phyloP scores from a whole-genome alignment of 73 alveolate species.

The Halteria grandinella region DNA sequence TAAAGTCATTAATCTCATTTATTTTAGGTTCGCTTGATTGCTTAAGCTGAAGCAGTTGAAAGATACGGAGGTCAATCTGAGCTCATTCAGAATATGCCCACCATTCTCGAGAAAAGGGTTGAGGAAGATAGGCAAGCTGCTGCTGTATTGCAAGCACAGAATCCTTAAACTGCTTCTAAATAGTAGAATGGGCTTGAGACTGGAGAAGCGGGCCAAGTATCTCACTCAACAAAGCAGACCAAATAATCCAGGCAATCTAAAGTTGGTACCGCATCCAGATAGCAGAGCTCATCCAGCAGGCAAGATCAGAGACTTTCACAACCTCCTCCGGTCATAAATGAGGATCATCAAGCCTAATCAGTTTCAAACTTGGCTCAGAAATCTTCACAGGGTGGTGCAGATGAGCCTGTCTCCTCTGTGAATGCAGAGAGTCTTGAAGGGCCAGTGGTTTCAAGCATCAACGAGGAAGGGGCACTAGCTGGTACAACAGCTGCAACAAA shows the following conservation, averaged over 20 bases:
- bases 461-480: too few relatives aligned
- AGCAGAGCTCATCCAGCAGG: background rate
- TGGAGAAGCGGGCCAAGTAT: background rate
- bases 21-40: conserved; percentile 7
- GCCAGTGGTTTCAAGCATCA: too few relatives aligned
- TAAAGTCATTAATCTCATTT: background rate
- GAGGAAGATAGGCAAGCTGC: background rate
- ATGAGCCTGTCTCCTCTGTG: too few relatives aligned
- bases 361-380: too few relatives aligned
- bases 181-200: background rate
- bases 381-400: too few relatives aligned
- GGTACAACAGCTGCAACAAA: too few relatives aligned
- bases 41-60: conserved; percentile 21
- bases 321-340: too few relatives aligned
- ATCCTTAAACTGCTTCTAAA: background rate
- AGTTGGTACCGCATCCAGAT: background rate
- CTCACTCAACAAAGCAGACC: background rate
- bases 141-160: background rate
- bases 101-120: conserved; percentile 5
- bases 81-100: conserved; percentile 24
- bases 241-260: background rate
- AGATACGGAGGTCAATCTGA: conserved; percentile 31
- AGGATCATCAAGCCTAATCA: too few relatives aligned
- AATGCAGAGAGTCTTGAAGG: too few relatives aligned
- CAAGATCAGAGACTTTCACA: too few relatives aligned